Evolutionary conservation across 2,329 filamentous ascomycete genomes (phyloP).

Genomic region (Aurifilum marmelostoma): DNA sequence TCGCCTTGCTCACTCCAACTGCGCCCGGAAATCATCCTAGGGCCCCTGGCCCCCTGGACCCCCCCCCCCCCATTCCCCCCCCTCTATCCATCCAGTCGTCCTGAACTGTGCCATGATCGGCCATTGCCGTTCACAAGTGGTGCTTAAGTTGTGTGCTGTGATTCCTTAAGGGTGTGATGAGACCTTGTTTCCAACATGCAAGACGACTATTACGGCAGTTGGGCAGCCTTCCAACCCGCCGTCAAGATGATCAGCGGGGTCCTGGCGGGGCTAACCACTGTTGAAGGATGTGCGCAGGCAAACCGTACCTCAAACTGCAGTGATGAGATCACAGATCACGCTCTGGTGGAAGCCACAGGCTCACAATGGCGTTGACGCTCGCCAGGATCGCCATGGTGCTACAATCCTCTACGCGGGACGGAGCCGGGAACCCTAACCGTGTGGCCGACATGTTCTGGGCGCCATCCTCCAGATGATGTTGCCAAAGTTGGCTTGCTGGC

Average conservation of each 20-base stretch:
- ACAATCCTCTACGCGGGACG: neutral
- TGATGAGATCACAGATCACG: neutral
- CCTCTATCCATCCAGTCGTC: neutral
- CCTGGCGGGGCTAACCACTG: neutral
- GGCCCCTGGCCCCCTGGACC: neutral
- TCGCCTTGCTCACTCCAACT: neutral
- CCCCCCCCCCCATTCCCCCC: too few relatives aligned
- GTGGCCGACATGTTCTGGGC: slow-evolving; percentile 4
- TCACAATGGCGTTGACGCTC: slow-evolving; percentile 1
- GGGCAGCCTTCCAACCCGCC: neutral
- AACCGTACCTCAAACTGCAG: neutral
- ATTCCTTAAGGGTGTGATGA: neutral
- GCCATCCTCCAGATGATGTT: slow-evolving; percentile 5
- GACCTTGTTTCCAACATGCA: neutral
- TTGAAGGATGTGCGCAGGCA: neutral
- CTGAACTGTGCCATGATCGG: neutral
- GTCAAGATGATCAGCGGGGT: neutral
- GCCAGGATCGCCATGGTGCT: slow-evolving; percentile 9
- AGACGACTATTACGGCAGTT: neutral
- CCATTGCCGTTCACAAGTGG: neutral
- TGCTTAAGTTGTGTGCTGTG: neutral
- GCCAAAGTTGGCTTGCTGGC: slow-evolving; percentile 1
- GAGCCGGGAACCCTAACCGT: neutral
- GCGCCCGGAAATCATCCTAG: neutral
- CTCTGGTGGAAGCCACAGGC: neutral